A percentile compares a stretch with the other conserved stretches of the same genome.
These are phyloP conservation scores for Solanum bulbocastanum DNA, from an alignment of 257 asterid species.

Conservation along the genomic window DNA sequence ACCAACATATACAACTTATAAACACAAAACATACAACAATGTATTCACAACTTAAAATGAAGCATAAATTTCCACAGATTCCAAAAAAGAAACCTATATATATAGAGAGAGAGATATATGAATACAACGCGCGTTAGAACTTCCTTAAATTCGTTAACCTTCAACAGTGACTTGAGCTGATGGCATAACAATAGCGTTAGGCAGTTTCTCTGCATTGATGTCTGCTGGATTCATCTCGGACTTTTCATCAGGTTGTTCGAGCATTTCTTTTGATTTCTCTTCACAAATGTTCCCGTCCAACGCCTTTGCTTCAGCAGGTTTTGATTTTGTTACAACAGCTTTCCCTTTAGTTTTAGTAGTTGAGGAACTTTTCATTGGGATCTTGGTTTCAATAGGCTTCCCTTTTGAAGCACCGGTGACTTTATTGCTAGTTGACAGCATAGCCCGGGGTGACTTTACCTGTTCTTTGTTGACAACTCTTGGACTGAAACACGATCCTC, in stretches of 20 bases:
- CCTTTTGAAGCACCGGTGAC: conserved; percentile 5
- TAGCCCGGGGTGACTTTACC: conserved; percentile 26
- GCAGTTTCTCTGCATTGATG: conserved; percentile 3
- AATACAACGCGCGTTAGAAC: neutral
- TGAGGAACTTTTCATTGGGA: conserved; percentile 21
- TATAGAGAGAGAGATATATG: neutral
- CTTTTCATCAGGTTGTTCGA: conserved; percentile 4
- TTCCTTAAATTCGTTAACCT: conserved; percentile 18
- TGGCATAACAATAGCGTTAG: conserved; percentile 10
- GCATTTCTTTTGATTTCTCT: conserved; percentile 9
- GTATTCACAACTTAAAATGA: conserved; percentile 7
- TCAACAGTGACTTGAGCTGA: conserved; percentile 30
- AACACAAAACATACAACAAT: neutral
- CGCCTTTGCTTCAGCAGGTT: conserved; percentile 14
- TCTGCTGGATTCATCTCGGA: conserved; percentile 1
- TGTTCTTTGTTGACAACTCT: conserved; percentile 12
- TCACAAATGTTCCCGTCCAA: conserved; percentile 1
- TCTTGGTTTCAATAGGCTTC: conserved; percentile 8
- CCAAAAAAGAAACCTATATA: neutral
- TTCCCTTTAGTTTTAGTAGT: conserved; percentile 18
- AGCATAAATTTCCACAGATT: neutral
- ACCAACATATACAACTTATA: neutral
- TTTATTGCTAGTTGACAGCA: conserved; percentile 14
- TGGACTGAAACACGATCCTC: conserved; percentile 33
- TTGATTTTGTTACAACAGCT: conserved; percentile 14